Base-by-base conservation (phyloP, 257 asterid species). In the Henckelia pumila region DNA sequence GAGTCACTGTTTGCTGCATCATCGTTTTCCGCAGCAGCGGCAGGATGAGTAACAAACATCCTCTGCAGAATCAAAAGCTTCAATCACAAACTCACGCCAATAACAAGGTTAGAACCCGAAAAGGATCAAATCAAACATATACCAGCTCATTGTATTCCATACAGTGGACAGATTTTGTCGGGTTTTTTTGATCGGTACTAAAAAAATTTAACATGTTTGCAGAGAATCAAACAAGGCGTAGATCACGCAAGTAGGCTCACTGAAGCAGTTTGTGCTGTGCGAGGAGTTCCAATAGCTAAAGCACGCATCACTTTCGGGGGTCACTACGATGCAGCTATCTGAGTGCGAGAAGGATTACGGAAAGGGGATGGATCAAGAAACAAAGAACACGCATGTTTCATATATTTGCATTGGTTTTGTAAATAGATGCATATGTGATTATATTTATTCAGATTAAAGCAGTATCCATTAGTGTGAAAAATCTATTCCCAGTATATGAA, bases 1-100 rank as follows among this genome's bases (percentile, higher is more conserved):
- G 94, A 13, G 79, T 86, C 10, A 72, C 97, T 16, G 75, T 85
- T 25, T 92, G 88, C 81, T 92, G 88, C 81, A 73, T 92, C 79
- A 35, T 92, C 53, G 29, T 82, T 52, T 56, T 89, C 37, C 78
- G 88, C 56, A 75, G 78, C 76, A 66, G 73, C 56, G 67, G 68
- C 24, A 67, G 33, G 1, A 76, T 71, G 70, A 73, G 25, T 11
- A 58, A 73, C 58, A 68, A 67, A 37, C 80, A 75, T 17, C 74
- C 57, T 2, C 80, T 63, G 11, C 77, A 78, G 40, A 74, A 78
- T 56, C 85, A 75, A 40, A 81, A 78, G 79, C 81, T 86, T 49
- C 86, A 72, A 19, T 87, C 87, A 22, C 91, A 83, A 69, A 73
- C 83, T 66, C 81, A 73, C 74, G 67, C 82, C 50, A 75, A 71